These are phyloP conservation scores for Russula sp. DNA, from an alignment of 768 basidiomycete species.

Conservation along the genomic window DNA sequence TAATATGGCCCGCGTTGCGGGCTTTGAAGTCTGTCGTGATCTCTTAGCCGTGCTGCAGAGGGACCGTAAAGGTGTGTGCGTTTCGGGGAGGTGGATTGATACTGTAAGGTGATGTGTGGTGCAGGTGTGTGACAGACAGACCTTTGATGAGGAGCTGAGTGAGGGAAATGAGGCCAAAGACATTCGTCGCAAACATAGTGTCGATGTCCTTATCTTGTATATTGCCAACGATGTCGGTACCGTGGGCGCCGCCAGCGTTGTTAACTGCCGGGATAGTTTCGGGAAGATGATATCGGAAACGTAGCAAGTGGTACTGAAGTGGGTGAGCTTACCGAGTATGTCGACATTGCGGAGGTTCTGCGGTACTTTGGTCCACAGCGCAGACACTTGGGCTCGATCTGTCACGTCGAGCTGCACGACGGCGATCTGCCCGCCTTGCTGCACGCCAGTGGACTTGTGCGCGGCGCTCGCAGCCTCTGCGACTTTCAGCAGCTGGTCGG, in stretches of 20 bases:
- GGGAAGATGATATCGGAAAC: too few relatives aligned
- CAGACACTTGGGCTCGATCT: constrained; percentile 67
- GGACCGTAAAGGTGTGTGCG: constrained; percentile 44
- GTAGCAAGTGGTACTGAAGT: background rate
- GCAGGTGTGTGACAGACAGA: constrained; percentile 14
- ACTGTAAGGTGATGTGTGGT: background rate
- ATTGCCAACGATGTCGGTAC: constrained; percentile 82
- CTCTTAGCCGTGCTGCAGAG: constrained; percentile 1
- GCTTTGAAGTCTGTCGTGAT: constrained; percentile 33
- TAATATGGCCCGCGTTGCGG: constrained; percentile 73
- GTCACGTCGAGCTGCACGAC: constrained; percentile 75
- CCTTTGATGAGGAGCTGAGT: constrained; percentile 58
- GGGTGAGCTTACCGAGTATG: constrained; percentile 58
- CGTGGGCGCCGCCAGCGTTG: constrained; percentile 89
- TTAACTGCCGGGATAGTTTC: constrained; percentile 42
- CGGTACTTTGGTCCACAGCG: constrained; percentile 70
- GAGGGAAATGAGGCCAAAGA: constrained; percentile 79
- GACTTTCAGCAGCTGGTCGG: constrained; percentile 68
- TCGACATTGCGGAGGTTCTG: constrained; percentile 69
- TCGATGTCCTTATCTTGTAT: constrained; percentile 76
- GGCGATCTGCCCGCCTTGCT: constrained; percentile 75
- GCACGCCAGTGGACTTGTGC: constrained; percentile 67
- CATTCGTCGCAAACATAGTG: constrained; percentile 51
- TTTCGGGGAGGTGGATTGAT: background rate
- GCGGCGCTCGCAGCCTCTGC: constrained; percentile 63